A percentile compares a stretch with the other conserved stretches of the same genome.
phyloP scores from a whole-genome alignment of 148 eudicot species.

The Heliamphora exappendiculata region DNA sequence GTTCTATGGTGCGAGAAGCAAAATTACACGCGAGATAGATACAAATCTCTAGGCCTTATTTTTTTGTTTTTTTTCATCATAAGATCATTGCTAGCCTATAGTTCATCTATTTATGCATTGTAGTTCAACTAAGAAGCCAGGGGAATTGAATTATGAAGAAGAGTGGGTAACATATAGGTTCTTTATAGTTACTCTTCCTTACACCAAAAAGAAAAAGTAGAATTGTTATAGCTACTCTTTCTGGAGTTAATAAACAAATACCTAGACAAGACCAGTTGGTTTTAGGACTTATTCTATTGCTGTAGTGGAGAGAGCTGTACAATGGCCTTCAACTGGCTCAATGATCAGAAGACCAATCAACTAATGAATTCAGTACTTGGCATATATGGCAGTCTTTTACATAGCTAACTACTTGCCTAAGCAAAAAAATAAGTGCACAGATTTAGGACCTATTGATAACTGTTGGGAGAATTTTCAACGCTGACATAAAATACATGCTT shows the following conservation, averaged over 20 bases:
- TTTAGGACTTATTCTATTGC: conserved; percentile 15
- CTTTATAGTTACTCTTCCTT: no score
- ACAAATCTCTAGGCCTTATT: conserved; percentile 17
- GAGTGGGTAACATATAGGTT: no score
- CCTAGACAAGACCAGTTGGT: conserved; percentile 13
- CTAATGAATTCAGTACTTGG: conserved; percentile 2
- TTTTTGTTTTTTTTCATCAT: conserved; percentile 12
- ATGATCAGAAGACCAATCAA: conserved; percentile 14
- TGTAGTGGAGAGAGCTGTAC: conserved; percentile 20
- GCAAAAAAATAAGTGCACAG: no score
- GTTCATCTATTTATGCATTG: conserved; percentile 13
- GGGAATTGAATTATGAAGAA: conserved; percentile 8
- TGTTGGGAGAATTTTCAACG: no score
- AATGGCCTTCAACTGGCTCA: conserved; percentile 17
- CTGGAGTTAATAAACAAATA: conserved; percentile 19
- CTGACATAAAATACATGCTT: no score
- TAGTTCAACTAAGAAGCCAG: conserved; percentile 18
- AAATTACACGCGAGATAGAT: conserved; percentile 17
- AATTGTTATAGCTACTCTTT: conserved; percentile 14
- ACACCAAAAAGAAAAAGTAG: no score
- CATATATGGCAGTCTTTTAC: no score
- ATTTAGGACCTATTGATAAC: no score
- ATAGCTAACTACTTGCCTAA: no score
- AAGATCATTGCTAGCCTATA: conserved; percentile 25
- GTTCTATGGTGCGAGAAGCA: no score